Evolutionary conservation across 2,329 filamentous ascomycete genomes (phyloP), one percentile per base, ranked within the genome.

Genomic region (Hypoxylon sp.): DNA sequence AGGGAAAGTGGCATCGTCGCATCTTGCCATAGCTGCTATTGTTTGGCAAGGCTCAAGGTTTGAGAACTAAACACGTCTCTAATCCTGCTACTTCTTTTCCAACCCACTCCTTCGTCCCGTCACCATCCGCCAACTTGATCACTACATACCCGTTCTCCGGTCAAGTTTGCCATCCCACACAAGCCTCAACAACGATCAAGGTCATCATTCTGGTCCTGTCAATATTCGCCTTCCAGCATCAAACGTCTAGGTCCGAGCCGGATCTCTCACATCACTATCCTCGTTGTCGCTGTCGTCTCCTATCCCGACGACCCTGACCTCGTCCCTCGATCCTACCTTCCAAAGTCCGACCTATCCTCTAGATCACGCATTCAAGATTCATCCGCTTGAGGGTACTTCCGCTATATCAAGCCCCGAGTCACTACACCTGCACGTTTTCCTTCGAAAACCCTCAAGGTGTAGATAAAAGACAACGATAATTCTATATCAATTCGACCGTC

Each of bases 391-490:
- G 56, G 67, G 71, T 72, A 65, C 62, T 68, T 48, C 68, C 67
- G 56, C 79, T 79, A 78, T 79, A 77, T 71, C 77, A 73, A 78
- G 78, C 77, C 70, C 77, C 77, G 79, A 80, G 78, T 79, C 84
- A 85, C 84, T 87, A 82, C 91, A 94, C 90, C 91, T 93, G 90
- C 92, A 91, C 89, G 90, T 93, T 94, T 94, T 93, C 90, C 84
- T 93, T 92, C 82, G 85, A 90, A 91, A 89, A 88, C 85, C 87
- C 86, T 86, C 83, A 85, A 88, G 91, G 92, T 94, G 91, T 93
- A 93, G 85, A 92, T 93, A 93, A 82, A 81, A 81, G 79, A 79
- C 80, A 81, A 77, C 78, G 79, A 82, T 75, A 78, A 80, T 77
- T 78, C 76, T 76, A 80, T 73, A 70, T 71, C 72, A 76, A 75